Conservation (phyloP, 352 stramenopile genomes). For the Phytophthora sojae region DNA sequence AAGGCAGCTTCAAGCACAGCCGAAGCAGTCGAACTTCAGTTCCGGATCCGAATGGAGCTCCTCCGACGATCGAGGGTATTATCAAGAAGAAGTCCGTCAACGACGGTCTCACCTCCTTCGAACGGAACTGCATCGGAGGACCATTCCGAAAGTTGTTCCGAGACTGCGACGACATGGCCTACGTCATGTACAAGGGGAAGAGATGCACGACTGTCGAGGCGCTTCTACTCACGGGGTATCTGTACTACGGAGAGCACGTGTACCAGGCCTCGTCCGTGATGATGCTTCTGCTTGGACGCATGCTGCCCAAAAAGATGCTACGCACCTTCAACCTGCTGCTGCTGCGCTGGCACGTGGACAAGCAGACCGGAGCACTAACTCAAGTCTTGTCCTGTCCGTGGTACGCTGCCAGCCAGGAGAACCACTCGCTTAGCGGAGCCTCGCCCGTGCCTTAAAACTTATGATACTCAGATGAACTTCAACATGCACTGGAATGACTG, state of each 20-base stretch:
- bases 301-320: slow-evolving; percentile 31
- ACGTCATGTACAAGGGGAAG: slow-evolving; percentile 35
- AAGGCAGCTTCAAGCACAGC: slow-evolving; percentile 1
- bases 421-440: slow-evolving; percentile 18
- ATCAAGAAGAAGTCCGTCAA: slow-evolving; percentile 14
- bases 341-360: slow-evolving; percentile 38
- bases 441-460: slow-evolving; percentile 12
- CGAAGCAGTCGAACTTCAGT: neutral
- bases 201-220: slow-evolving; percentile 33
- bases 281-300: slow-evolving; percentile 29
- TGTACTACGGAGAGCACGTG: slow-evolving; percentile 42
- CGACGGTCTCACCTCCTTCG: slow-evolving; percentile 26
- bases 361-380: slow-evolving; percentile 16
- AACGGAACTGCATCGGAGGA: slow-evolving; percentile 34
- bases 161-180: slow-evolving; percentile 37
- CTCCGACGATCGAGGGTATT: neutral
- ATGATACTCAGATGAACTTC: neutral
- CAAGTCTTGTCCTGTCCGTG: slow-evolving; percentile 30
- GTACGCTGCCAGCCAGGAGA: slow-evolving; percentile 33
- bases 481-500: neutral
- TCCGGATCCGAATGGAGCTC: neutral
- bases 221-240: slow-evolving; percentile 32
- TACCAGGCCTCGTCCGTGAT: slow-evolving; percentile 37
- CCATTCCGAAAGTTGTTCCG: slow-evolving; percentile 31
- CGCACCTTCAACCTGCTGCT: slow-evolving; percentile 45